phyloP scores from a whole-genome alignment of 768 basidiomycete genomes.

The Hericium alpestre region DNA sequence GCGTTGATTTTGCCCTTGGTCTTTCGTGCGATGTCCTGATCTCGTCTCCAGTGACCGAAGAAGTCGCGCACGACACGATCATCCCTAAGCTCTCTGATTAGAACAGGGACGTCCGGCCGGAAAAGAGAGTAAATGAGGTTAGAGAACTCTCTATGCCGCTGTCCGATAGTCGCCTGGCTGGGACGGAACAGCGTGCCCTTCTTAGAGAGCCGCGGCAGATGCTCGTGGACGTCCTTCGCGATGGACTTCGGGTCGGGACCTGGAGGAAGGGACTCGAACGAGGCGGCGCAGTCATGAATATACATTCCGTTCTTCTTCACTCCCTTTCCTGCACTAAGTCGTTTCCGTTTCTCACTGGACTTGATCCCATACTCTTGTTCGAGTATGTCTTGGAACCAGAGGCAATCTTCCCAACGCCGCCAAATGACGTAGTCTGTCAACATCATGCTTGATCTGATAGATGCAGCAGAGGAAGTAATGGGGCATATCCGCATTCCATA shows the following conservation, averaged over 20 bases:
- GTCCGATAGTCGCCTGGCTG: conserved; percentile 53
- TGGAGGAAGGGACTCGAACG: conserved; percentile 77
- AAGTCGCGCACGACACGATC: conserved; percentile 57
- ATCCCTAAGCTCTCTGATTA: conserved; percentile 55
- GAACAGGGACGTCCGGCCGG: conserved; percentile 47
- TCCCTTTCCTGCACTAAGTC: conserved; percentile 63
- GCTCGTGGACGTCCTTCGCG: conserved; percentile 54
- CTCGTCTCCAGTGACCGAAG: conserved; percentile 69
- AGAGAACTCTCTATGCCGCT: conserved; percentile 50
- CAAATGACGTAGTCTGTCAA: conserved; percentile 58
- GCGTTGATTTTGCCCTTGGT: conserved; percentile 12
- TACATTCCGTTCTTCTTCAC: conserved; percentile 63
- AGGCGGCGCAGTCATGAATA: conserved; percentile 64
- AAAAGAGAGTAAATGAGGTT: conserved; percentile 52
- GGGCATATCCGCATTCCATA: conserved; percentile 19
- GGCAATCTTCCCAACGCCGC: conserved; percentile 76
- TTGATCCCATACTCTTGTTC: conserved; percentile 54
- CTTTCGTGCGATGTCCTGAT: conserved; percentile 49
- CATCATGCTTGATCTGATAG: conserved; percentile 16
- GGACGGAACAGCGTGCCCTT: conserved; percentile 65
- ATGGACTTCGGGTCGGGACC: conserved; percentile 72
- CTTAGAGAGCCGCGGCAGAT: conserved; percentile 59
- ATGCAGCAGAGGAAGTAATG: conserved; percentile 4
- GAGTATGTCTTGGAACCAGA: conserved; percentile 62
- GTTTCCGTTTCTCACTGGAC: conserved; percentile 56